Base-by-base conservation (phyloP, 305 asterid species). In the Rubia occidens region DNA sequence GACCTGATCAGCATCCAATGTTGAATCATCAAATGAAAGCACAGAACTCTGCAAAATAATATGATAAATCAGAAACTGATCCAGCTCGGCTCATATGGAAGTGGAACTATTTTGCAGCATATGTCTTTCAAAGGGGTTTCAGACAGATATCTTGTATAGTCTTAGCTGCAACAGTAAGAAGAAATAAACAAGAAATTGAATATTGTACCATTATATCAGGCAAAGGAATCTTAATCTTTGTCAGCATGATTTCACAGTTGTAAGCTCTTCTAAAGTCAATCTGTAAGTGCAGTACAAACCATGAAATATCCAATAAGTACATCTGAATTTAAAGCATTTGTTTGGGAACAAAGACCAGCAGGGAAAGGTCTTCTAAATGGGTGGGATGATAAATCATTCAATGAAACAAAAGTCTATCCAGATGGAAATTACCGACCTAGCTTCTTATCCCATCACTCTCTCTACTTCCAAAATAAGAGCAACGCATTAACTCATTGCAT, bases 241-340 rank as follows among this genome's bases (percentile, higher is more conserved):
- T 76, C 71, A 91, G 87, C 98, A 91, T 91, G 71, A 91, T 91
- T 78, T 91, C 98, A 67, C 98, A 91, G 70, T 91, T 91, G 82
- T 89, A 85, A 24, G 98, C 95, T 81, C 96, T 84, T 71, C 96
- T 77, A 61, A 84, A 94, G 74, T 89, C 96, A 78, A 91, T 81
- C 98, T 91, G 86, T 84, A 82, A 74, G 70, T 45, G 20, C 8
- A 61, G 67, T 68, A 76, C 11, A 64, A 10, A 15, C 8, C 56
- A 74, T 37, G 60, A 81, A 26, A 65, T 45, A 63, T 65, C 72
- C 42, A 64, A 56, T 32, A 61, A 51, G 9, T 2, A 7, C 35
- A 24, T 32, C 17, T 35, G 3, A 20, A 5, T 61, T 24, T 35
- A 17, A 37, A 18, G 3, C 8, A 21, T 8, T 6, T 5, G 47